A percentile compares a stretch with the other conserved stretches of the same genome.
phyloP scores from a whole-genome alignment of 345 rosid species.

The Raphanus raphanistrum region DNA sequence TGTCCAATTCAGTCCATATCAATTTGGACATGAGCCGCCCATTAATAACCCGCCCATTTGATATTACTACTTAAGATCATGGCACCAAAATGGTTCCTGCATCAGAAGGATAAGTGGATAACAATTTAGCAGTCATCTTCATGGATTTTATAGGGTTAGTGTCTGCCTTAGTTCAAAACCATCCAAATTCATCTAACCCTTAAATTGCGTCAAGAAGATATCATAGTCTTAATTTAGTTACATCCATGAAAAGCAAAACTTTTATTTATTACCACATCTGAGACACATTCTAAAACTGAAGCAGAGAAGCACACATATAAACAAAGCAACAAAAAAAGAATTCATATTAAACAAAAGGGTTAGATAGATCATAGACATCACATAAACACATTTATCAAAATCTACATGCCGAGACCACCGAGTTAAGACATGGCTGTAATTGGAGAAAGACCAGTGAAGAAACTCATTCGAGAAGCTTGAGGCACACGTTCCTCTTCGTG shows the following conservation, averaged over 20 bases:
- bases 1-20: too few relatives aligned
- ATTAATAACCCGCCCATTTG: too few relatives aligned
- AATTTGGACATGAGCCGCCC: too few relatives aligned
- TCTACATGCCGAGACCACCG: conserved; percentile 10
- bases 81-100: neutral
- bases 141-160: neutral
- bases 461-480: conserved; percentile 32
- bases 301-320: neutral
- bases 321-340: conserved; percentile 14
- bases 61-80: neutral
- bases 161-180: neutral
- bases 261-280: conserved; percentile 39
- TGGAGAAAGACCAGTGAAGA: conserved; percentile 47
- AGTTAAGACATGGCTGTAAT: conserved; percentile 62
- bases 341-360: conserved; percentile 12
- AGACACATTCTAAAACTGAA: conserved; percentile 4
- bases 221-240: neutral
- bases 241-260: conserved; percentile 29
- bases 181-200: neutral
- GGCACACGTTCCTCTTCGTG: conserved; percentile 14
- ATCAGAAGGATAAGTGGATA: neutral
- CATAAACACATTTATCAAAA: conserved; percentile 27
- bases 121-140: conserved; percentile 15
- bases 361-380: conserved; percentile 36
- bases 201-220: neutral